These are phyloP conservation scores for Infundibulicybe gibba DNA, from an alignment of 768 basidiomycete genomes.

Conservation along the genomic window DNA sequence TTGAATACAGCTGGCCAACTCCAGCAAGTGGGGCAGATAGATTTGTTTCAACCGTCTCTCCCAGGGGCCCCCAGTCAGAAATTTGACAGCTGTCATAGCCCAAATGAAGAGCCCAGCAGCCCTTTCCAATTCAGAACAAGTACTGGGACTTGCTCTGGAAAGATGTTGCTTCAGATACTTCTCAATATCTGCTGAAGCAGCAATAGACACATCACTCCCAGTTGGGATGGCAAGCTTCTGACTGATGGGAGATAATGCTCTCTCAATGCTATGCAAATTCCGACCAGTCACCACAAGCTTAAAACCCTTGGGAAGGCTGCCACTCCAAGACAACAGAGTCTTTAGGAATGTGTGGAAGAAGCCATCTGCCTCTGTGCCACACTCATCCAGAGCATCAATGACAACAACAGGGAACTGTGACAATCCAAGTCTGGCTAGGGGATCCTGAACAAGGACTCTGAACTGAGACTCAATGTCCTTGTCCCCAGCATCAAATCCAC, in stretches of 20 bases:
- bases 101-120: constrained; percentile 17
- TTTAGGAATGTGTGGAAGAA: constrained; percentile 1
- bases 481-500: too few species aligned
- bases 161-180: too few species aligned
- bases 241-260: neutral
- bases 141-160: too few species aligned
- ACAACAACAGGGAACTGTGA: constrained; percentile 3
- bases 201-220: too few species aligned
- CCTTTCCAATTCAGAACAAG: too few species aligned
- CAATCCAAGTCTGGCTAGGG: too few species aligned
- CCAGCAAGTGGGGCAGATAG: neutral
- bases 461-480: too few species aligned
- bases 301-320: constrained; percentile 8
- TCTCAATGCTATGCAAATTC: constrained; percentile 9
- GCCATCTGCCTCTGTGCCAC: neutral
- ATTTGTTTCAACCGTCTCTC: neutral
- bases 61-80: constrained; percentile 8
- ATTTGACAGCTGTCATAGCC: constrained; percentile 15
- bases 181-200: too few species aligned
- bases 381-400: neutral
- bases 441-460: too few species aligned
- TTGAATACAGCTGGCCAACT: neutral
- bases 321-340: constrained; percentile 7
- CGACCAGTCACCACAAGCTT: constrained; percentile 17
- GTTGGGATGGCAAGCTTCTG: too few species aligned